Base-by-base conservation (phyloP, 2,329 filamentous ascomycete genomes). In the Penicillium sp. region DNA sequence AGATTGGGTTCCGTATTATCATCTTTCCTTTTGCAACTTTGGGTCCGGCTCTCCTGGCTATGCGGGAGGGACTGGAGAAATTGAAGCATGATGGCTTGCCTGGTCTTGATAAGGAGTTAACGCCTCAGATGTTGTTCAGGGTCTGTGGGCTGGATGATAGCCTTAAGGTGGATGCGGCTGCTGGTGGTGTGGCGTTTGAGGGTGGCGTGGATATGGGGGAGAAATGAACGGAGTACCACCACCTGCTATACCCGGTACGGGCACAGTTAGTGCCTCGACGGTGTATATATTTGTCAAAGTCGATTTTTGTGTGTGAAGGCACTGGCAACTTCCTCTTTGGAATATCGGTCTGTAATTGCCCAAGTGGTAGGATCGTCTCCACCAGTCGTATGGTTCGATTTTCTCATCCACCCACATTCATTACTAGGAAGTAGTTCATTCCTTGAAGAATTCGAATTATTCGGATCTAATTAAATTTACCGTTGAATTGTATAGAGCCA, bases 121-220 rank as follows among this genome's bases (percentile, higher is more conserved):
- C 69, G 25, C 75, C 75, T 29, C 75, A 75, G 67, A 71, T 70
- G 62, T 54, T 78, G 29, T 79, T 79, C 55, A 68, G 76, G n/a
- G 69, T 78, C n/a, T 78, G 75, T 59, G 77, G 75, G 15, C 53
- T 79, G 59, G 70, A 77, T 55, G 73, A 77, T 50, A 75, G 72
- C 43, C 66, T 78, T n/a, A 64, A 71, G 56, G 57, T 79, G 50
- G 77, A 79, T 67, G 69, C 67, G 31, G 64, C 70, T 41, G 76
- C 77, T 35, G 76, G 77, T 41, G 74, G 75, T 29, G 65, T 59
- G 23, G 62, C 69, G 6, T 75, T 75, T 41, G 60, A 70, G 13
- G 66, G 68, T 10, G 70, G 71, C 15, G 71, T 72, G 15, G 71
- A 73, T 37, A 50, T 71, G 50, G 49, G 56, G 9, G 60, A 68